Base-by-base conservation (phyloP, 192 early-diverging fungal species). In the Phycomyces nitens region DNA sequence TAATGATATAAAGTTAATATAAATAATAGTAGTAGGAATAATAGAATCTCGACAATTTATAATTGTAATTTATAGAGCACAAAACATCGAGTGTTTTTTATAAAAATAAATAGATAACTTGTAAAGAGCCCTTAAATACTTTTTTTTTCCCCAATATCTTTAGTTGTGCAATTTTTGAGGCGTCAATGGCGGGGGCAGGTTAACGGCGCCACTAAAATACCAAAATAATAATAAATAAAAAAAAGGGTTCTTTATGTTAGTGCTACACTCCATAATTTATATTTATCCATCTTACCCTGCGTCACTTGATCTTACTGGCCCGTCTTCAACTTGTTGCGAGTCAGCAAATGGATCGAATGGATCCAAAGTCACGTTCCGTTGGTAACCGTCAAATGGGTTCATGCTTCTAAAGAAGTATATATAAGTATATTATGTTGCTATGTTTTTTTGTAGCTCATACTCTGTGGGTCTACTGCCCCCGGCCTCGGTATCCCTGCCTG, bases 261-360 rank as follows among this genome's bases (percentile, higher is more conserved):
- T 24, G 29, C 27, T 14, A 60, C 14, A 14, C 3, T n/a, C n/a
- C n/a, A n/a, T n/a, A n/a, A n/a, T 52, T 54, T 54, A 26, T 40
- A 8, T 26, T 27, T 50, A 49, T 27, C 24, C 3, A 1, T 42
- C 6, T 26, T 58, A 58, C 56, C 66, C 60, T 60, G 65, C 43
- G 8, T 53, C 53, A n/a, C 23, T 34, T 3, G 56, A 51, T 26
- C 44, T 9, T 49, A 57, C 20, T 57, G 47, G 56, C n/a, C 39
- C 10, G 41, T 60, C 29, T 14, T 58, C n/a, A 21, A 29, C 27
- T 39, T 68, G 56, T 18, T 58, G 62, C 6, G 43, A 9, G 56
- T 73, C 71, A 27, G 58, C 55, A 65, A 73, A 73, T 49, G 71
- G 71, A 56, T 73, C 58, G 58, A 68, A 68, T 3, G 66, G 66